phyloP scores from a whole-genome alignment of 2,329 filamentous ascomycete species.

The Penicillium psychrosexuale region DNA sequence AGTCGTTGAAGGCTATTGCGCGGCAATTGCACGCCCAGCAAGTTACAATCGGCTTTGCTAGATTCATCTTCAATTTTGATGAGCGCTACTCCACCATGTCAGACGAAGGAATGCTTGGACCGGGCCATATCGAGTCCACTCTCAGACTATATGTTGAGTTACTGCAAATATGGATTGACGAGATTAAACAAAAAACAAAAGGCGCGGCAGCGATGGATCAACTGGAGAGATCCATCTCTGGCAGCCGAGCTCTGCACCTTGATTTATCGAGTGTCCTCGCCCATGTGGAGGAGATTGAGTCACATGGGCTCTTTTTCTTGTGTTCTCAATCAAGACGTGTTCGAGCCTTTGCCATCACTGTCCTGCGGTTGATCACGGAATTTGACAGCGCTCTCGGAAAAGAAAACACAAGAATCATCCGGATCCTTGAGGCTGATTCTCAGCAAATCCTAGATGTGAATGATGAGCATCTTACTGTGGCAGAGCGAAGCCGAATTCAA shows the following conservation, averaged over 20 bases:
- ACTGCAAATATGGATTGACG: slow-evolving; percentile 94
- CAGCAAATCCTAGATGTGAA: slow-evolving; percentile 87
- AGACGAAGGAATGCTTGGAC: slow-evolving; percentile 92
- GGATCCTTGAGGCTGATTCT: slow-evolving; percentile 87
- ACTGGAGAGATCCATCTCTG: slow-evolving; percentile 60
- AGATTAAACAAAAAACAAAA: slow-evolving; percentile 81
- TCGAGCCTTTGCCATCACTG: slow-evolving; percentile 84
- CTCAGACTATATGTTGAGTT: slow-evolving; percentile 89
- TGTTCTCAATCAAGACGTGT: slow-evolving; percentile 93
- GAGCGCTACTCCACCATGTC: slow-evolving; percentile 97
- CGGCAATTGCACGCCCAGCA: slow-evolving; percentile 89
- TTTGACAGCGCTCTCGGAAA: slow-evolving; percentile 88
- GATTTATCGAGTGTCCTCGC: slow-evolving; percentile 86
- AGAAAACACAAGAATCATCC: slow-evolving; percentile 76
- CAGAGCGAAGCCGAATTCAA: slow-evolving; percentile 87
- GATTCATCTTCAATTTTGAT: slow-evolving; percentile 98
- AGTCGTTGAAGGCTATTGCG: slow-evolving; percentile 92
- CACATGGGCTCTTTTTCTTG: slow-evolving; percentile 92
- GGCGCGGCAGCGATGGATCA: slow-evolving; percentile 66
- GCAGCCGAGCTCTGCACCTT: slow-evolving; percentile 71
- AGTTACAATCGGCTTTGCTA: slow-evolving; percentile 92
- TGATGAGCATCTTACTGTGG: slow-evolving; percentile 77
- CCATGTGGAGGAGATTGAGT: slow-evolving; percentile 94
- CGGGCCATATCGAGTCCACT: slow-evolving; percentile 91
- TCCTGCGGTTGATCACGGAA: slow-evolving; percentile 85